Percentiles rank a stretch among this genome's conserved stretches.
Conservation (phyloP, 1,139 yeast species). For the Saccharomyces hybrid region DNA sequence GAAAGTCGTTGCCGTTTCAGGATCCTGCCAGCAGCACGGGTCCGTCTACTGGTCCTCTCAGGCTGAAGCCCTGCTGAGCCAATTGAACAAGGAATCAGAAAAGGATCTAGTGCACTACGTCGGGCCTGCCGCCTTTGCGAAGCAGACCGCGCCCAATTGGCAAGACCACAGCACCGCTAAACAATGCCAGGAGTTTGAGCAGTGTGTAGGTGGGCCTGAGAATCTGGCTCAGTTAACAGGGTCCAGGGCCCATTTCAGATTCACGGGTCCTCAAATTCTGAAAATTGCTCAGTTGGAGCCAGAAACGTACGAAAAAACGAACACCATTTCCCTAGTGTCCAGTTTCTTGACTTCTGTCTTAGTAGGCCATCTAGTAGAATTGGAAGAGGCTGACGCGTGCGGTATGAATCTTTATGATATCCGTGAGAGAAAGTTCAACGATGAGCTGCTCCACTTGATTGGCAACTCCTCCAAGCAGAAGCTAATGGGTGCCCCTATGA, state of each 20-base stretch:
- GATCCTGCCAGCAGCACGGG: conserved; percentile 92
- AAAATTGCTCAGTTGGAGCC: conserved; percentile 55
- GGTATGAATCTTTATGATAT: conserved; percentile 86
- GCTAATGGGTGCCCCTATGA: conserved; percentile 17
- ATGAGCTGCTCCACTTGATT: conserved; percentile 39
- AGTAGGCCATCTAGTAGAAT: conserved; percentile 51
- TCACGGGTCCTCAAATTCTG: conserved; percentile 84
- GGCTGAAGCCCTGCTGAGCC: conserved; percentile 38
- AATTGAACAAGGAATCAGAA: conserved; percentile 24
- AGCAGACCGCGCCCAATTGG: conserved; percentile 79
- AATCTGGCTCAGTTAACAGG: conserved; percentile 66
- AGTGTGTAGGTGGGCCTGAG: conserved; percentile 48
- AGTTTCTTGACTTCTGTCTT: conserved; percentile 69
- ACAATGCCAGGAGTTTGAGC: conserved; percentile 60
- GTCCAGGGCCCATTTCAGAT: conserved; percentile 80
- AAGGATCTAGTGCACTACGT: conserved; percentile 41
- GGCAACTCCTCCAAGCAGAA: conserved; percentile 28
- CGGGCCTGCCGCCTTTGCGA: conserved; percentile 45
- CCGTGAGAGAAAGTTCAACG: conserved; percentile 43
- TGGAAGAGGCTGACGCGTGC: conserved; percentile 84
- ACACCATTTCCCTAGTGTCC: conserved; percentile 66
- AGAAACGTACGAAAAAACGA: conserved; percentile 48
- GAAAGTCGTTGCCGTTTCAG: conserved; percentile 62
- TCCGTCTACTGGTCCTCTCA: conserved; percentile 67
- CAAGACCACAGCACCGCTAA: conserved; percentile 82